Evolutionary conservation across 495 filamentous ascomycete species (phyloP).

Genomic region (Coniosporium apollinis): DNA sequence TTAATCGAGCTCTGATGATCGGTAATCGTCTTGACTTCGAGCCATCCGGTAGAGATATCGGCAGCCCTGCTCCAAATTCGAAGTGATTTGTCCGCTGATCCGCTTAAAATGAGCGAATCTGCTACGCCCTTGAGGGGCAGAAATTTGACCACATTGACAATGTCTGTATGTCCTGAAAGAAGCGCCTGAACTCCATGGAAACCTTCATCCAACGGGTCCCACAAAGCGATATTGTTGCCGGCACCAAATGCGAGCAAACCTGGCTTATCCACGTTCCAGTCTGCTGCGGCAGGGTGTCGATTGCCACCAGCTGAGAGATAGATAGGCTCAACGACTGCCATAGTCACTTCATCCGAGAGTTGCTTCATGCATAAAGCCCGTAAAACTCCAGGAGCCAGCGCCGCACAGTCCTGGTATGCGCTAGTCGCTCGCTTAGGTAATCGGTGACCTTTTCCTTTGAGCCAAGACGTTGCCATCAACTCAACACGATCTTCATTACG

Average conservation of each 20-base stretch:
- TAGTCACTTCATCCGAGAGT: slow-evolving; percentile 1
- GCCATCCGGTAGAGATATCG: slow-evolving; percentile 20
- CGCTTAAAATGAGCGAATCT: slow-evolving; percentile 48
- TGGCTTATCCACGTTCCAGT: slow-evolving; percentile 54
- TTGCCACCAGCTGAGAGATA: slow-evolving; percentile 83
- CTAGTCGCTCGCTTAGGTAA: no score
- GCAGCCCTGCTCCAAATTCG: slow-evolving; percentile 43
- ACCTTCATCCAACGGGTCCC: slow-evolving; percentile 57
- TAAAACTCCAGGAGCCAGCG: no score
- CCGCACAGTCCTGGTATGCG: no score
- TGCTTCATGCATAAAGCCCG: background rate
- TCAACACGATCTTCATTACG: no score
- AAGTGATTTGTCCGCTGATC: slow-evolving; percentile 65
- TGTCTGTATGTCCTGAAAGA: slow-evolving; percentile 65
- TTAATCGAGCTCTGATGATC: slow-evolving; percentile 66
- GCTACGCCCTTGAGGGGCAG: slow-evolving; percentile 35
- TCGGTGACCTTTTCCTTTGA: no score
- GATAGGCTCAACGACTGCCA: slow-evolving; percentile 15
- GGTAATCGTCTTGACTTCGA: slow-evolving; percentile 31
- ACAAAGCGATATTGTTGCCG: slow-evolving; percentile 73
- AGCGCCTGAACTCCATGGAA: slow-evolving; percentile 45
- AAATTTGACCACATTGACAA: slow-evolving; percentile 73
- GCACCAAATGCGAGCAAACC: slow-evolving; percentile 78
- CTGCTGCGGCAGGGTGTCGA: slow-evolving; percentile 72
- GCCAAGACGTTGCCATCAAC: no score